These are phyloP conservation scores for Plantago ovata DNA, from an alignment of 257 asterid species.

Conservation along the genomic window DNA sequence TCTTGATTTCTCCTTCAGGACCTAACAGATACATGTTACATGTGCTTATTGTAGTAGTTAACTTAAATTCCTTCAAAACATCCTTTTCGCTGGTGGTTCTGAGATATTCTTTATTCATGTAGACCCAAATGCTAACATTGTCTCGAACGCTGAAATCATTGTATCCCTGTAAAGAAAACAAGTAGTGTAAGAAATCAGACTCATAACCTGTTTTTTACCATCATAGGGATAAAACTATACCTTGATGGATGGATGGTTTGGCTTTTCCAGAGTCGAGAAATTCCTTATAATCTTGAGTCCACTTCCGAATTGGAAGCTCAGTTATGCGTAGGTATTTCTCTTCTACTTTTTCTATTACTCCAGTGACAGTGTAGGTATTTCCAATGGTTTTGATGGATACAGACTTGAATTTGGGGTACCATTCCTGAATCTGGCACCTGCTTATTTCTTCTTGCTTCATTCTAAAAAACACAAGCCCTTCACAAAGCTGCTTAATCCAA, in stretches of 20 bases:
- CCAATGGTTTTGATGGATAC: conserved; percentile 70
- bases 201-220: too few relatives aligned
- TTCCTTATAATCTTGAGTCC: conserved; percentile 95
- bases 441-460: conserved; percentile 76
- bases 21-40: conserved; percentile 95
- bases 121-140: conserved; percentile 54
- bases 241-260: conserved; percentile 80
- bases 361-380: conserved; percentile 57
- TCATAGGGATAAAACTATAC: conserved; percentile 33
- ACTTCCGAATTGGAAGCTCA: conserved; percentile 84
- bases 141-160: conserved; percentile 65
- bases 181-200: too few relatives aligned
- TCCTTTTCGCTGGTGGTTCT: conserved; percentile 62
- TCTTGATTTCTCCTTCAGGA: conserved; percentile 71
- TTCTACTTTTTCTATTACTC: conserved; percentile 65
- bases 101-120: conserved; percentile 54
- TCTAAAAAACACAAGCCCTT: too few relatives aligned
- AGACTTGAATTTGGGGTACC: conserved; percentile 79
- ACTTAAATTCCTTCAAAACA: conserved; percentile 70
- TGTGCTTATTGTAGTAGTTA: conserved; percentile 70
- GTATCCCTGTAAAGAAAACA: conserved; percentile 39
- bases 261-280: conserved; percentile 73
- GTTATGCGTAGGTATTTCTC: conserved; percentile 61
- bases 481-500: too few relatives aligned
- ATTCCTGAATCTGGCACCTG: conserved; percentile 88